Evolutionary conservation across 2,329 filamentous ascomycete genomes (phyloP), one percentile per base, ranked within the genome.

Genomic region (Calonectria fujianensis): DNA sequence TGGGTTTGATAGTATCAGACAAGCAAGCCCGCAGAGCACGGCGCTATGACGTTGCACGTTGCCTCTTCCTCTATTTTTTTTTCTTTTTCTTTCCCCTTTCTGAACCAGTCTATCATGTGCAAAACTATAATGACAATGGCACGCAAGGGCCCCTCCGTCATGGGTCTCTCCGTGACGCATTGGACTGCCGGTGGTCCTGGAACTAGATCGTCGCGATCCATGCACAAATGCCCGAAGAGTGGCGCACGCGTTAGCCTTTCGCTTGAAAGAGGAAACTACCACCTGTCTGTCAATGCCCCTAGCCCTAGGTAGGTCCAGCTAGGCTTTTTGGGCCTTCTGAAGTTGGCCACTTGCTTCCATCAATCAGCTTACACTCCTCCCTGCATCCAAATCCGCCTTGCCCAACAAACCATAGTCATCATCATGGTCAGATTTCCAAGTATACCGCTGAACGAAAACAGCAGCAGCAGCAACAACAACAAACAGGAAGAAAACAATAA

Each of bases 121-220:
- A 41, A 63, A 63, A 63, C 57, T 41, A 63, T 63, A 41, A 63
- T 41, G 57, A 10, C 39, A 29, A 37, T 29, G 39, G 27, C 35
- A 39, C 57, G 57, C 57, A 63, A 41, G 57, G 57, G 35, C 37
- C 51, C 52, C 57, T 63, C 57, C 57, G 10, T 14, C 57, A 63
- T 63, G 35, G 41, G 61, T 50, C 39, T 50, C 14, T 50, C 31
- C 39, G 45, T 50, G n/a, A 35, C 61, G 61, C 61, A 65, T 65
- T 65, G 61, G 61, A 45, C 61, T 35, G 61, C 13, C 11, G 57
- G 61, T 50, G 39, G 61, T 50, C 39, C 61, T 65, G 29, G 61
- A 65, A 65, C 41, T 29, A 27, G 61, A 65, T 65, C 61, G 61
- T 65, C 61, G 61, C 41, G 57, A 63, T 63, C 57, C 57, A 63